Percentiles rank a stretch among this genome's conserved stretches.
Conservation (phyloP, 192 early-diverging fungal species). For the Backusella luteola region DNA sequence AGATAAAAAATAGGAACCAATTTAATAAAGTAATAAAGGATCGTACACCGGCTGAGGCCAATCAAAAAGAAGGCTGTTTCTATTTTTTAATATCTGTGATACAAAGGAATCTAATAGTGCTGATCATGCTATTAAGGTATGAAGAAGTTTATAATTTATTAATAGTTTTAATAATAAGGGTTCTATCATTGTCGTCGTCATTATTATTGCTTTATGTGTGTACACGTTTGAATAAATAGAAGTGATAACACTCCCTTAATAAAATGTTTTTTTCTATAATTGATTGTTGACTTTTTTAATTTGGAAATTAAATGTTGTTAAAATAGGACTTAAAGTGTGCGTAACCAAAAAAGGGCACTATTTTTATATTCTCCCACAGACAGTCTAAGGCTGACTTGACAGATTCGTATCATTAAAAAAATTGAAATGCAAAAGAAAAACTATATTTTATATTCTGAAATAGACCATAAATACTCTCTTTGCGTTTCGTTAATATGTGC, state of each 20-base stretch:
- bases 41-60: neutral
- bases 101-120: neutral
- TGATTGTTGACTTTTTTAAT: neutral
- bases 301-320: neutral
- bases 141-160: neutral
- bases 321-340: neutral
- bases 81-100: neutral
- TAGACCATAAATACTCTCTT: neutral
- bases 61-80: neutral
- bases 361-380: neutral
- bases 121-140: neutral
- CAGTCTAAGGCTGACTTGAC: neutral
- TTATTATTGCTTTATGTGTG: neutral
- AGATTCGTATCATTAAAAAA: conserved; percentile 7
- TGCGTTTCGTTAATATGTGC: neutral
- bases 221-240: neutral
- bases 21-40: conserved; percentile 1
- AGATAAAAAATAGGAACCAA: conserved; percentile 1
- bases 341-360: neutral
- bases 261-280: neutral
- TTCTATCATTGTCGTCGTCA: neutral
- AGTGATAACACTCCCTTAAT: neutral
- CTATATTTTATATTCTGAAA: neutral
- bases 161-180: neutral
- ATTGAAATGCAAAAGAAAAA: neutral